A percentile compares a stretch with the other conserved stretches of the same genome.
These are phyloP conservation scores for Blastobotrys mokoenaii DNA, from an alignment of 805 yeast genomes.

Conservation along the genomic window DNA sequence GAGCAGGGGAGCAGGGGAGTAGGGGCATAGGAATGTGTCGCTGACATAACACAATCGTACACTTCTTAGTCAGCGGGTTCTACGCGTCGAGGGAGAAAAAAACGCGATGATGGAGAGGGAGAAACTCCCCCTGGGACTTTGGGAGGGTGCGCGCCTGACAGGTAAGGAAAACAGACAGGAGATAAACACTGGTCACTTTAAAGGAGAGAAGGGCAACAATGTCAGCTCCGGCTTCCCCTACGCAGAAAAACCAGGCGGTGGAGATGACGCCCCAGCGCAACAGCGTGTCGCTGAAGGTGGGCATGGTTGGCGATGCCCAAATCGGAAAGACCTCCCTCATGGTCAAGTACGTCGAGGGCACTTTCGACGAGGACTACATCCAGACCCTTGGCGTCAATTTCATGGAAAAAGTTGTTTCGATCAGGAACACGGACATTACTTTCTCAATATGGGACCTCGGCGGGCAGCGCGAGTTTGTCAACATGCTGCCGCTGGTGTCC, in stretches of 20 bases:
- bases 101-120: too few species aligned
- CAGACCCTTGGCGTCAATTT: constrained; percentile 94
- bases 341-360: constrained; percentile 96
- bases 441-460: constrained; percentile 95
- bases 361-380: constrained; percentile 83
- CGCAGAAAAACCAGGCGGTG: constrained; percentile 16
- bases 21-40: too few species aligned
- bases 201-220: neutral
- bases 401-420: constrained; percentile 80
- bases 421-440: constrained; percentile 78
- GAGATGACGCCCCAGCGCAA: constrained; percentile 24
- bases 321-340: constrained; percentile 92
- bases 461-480: constrained; percentile 89
- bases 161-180: neutral
- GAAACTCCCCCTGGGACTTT: too few species aligned
- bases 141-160: too few species aligned
- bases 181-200: neutral
- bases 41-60: too few species aligned
- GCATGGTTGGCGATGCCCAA: constrained; percentile 90
- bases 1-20: too few species aligned
- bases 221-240: constrained; percentile 4
- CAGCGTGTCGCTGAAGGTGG: constrained; percentile 56
- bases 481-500: constrained; percentile 89
- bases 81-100: too few species aligned
- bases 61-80: too few species aligned